phyloP scores from a whole-genome alignment of 2,329 filamentous ascomycete species.

The Scopulariopsis brevicaulis region DNA sequence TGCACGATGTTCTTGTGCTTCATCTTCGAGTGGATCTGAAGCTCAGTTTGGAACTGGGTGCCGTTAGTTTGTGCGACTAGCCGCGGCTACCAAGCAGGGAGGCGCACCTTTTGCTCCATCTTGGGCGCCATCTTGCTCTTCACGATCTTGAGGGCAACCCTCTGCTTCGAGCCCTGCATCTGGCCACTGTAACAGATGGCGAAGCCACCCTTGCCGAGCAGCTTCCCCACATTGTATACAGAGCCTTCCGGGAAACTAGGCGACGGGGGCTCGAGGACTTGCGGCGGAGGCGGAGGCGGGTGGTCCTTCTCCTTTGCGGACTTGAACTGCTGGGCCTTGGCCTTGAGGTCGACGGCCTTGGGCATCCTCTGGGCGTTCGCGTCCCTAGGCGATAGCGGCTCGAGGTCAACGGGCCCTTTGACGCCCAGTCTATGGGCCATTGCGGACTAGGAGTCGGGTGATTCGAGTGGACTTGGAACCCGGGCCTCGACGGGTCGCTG shows the following conservation, averaged over 20 bases:
- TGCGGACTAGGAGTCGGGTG: background rate
- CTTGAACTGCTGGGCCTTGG: conserved; percentile 40
- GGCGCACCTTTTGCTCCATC: conserved; percentile 68
- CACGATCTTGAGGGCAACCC: conserved; percentile 72
- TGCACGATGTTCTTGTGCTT: conserved; percentile 91
- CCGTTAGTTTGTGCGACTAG: conserved; percentile 8
- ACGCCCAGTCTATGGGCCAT: conserved; percentile 38
- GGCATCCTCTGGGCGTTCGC: conserved; percentile 46
- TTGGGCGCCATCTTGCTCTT: conserved; percentile 73
- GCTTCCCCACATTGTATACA: conserved; percentile 61
- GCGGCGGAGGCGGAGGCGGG: conserved; percentile 49
- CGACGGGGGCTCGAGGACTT: conserved; percentile 52
- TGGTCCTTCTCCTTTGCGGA: conserved; percentile 54
- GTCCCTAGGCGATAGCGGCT: conserved; percentile 54
- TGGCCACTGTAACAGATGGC: conserved; percentile 71
- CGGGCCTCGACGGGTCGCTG: background rate
- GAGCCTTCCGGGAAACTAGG: conserved; percentile 58
- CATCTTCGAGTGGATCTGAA: conserved; percentile 98
- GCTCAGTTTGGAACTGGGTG: conserved; percentile 60
- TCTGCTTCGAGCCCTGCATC: conserved; percentile 52
- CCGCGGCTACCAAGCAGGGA: background rate
- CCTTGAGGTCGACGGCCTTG: conserved; percentile 32
- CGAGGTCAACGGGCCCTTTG: conserved; percentile 42
- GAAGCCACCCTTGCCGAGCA: conserved; percentile 73
- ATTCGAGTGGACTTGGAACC: background rate